Percentiles rank a stretch among this genome's conserved stretches.
Conservation (phyloP, 2,329 filamentous ascomycete species). For the Trichoderma atrobrunneum region DNA sequence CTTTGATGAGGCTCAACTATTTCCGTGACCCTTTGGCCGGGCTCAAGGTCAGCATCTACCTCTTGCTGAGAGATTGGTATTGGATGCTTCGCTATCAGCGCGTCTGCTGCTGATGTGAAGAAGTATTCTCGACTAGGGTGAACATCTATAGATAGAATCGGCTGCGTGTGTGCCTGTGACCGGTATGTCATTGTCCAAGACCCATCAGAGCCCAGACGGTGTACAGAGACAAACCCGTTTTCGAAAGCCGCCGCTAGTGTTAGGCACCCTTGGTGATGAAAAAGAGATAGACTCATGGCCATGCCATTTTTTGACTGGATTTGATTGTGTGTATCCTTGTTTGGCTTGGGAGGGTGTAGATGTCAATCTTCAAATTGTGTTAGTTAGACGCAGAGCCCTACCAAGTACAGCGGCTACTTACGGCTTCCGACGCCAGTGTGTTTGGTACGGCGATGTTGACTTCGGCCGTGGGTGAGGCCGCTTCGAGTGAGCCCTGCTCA, state of each 20-base stretch:
- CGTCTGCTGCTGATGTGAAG: constrained; percentile 79
- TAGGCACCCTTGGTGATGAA: constrained; percentile 50
- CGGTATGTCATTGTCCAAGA: constrained; percentile 58
- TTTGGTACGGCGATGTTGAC: constrained; percentile 75
- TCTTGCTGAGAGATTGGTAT: constrained; percentile 44
- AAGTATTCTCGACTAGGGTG: constrained; percentile 55
- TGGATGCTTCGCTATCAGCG: constrained; percentile 72
- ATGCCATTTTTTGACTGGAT: constrained; percentile 62
- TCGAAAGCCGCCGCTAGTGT: constrained; percentile 79
- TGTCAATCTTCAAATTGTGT: constrained; percentile 59
- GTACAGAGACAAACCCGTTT: constrained; percentile 71
- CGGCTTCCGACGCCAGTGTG: constrained; percentile 67
- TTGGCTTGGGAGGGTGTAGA: constrained; percentile 78
- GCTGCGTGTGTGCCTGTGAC: constrained; percentile 70
- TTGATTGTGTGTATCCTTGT: constrained; percentile 60
- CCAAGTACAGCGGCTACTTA: constrained; percentile 36
- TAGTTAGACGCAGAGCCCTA: background rate
- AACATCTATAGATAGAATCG: constrained; percentile 71
- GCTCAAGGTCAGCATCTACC: constrained; percentile 23
- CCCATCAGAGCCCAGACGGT: constrained; percentile 46
- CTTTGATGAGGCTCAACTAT: constrained; percentile 22
- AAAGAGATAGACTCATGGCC: constrained; percentile 78
- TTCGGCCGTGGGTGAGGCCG: constrained; percentile 41
- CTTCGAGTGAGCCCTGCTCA: constrained; percentile 22
- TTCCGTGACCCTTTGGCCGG: constrained; percentile 28